These are phyloP conservation scores for Leucogyrophana mollusca DNA, from an alignment of 768 basidiomycete species.

Conservation along the genomic window DNA sequence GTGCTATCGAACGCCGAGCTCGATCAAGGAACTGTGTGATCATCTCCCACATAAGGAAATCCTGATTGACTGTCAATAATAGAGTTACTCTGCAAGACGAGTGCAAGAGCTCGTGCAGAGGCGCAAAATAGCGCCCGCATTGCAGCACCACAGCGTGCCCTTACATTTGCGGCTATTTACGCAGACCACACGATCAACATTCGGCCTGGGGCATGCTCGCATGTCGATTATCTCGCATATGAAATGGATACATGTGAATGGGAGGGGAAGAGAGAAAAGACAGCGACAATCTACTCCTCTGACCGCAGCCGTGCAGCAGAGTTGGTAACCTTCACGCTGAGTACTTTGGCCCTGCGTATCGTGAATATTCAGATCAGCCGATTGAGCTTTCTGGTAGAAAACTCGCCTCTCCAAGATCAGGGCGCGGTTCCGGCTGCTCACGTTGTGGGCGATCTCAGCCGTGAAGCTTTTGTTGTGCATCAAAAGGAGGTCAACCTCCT, in stretches of 20 bases:
- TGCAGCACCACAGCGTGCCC: background rate
- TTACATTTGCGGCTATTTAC: no score
- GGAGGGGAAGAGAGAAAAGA: constrained; percentile 36
- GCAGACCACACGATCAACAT: constrained; percentile 4
- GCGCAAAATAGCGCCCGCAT: no score
- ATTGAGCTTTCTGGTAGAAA: background rate
- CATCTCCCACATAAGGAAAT: constrained; percentile 25
- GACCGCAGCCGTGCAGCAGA: constrained; percentile 88
- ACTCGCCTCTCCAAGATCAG: constrained; percentile 83
- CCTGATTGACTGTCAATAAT: no score
- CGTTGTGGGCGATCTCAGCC: constrained; percentile 95
- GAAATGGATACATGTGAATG: constrained; percentile 50
- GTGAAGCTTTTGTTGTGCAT: constrained; percentile 98
- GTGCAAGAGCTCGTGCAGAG: no score
- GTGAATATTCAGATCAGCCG: constrained; percentile 4
- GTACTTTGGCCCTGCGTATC: constrained; percentile 66
- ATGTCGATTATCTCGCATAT: constrained; percentile 51
- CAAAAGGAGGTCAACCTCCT: constrained; percentile 91
- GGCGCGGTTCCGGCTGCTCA: constrained; percentile 93
- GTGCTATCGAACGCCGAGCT: constrained; percentile 8
- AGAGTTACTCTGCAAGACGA: no score
- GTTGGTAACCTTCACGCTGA: constrained; percentile 95
- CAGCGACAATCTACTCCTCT: constrained; percentile 66
- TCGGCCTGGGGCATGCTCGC: constrained; percentile 44
- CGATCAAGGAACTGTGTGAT: constrained; percentile 15